Evolutionary conservation across 805 yeast genomes (phyloP).

Genomic region (Starmerella potacharoeniae): DNA sequence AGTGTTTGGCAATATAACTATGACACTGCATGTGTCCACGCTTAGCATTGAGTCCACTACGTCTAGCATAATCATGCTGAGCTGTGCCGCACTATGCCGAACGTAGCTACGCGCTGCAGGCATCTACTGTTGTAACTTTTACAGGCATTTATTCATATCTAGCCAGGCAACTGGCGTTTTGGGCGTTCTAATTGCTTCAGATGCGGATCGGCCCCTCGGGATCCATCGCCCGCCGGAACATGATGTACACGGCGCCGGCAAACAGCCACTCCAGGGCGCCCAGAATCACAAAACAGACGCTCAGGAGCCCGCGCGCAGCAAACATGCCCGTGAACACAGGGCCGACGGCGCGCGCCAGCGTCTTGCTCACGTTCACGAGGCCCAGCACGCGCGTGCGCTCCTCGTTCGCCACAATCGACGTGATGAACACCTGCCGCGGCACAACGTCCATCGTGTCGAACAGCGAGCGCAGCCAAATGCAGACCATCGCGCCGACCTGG

Average conservation of each 20-base stretch:
- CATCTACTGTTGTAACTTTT: no score
- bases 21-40: no score
- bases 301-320: conserved; percentile 35
- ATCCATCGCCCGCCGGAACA: conserved; percentile 7
- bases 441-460: conserved; percentile 82
- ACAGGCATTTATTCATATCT: no score
- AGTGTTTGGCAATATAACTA: no score
- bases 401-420: conserved; percentile 48
- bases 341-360: conserved; percentile 72
- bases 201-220: conserved; percentile 10
- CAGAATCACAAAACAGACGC: conserved; percentile 27
- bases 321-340: conserved; percentile 69
- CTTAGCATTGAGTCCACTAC: no score
- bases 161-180: no score
- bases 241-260: conserved; percentile 14
- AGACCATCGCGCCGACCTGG: conserved; percentile 37
- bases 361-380: conserved; percentile 72
- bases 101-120: no score
- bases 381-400: conserved; percentile 76
- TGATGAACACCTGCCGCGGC: conserved; percentile 71
- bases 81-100: no score
- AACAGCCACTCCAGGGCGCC: conserved; percentile 29
- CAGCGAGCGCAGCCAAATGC: conserved; percentile 46
- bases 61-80: no score
- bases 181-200: background rate